Evolutionary conservation across 2,329 filamentous ascomycete genomes (phyloP), one percentile per base, ranked within the genome.

Genomic region (Paecilomyces sp.): DNA sequence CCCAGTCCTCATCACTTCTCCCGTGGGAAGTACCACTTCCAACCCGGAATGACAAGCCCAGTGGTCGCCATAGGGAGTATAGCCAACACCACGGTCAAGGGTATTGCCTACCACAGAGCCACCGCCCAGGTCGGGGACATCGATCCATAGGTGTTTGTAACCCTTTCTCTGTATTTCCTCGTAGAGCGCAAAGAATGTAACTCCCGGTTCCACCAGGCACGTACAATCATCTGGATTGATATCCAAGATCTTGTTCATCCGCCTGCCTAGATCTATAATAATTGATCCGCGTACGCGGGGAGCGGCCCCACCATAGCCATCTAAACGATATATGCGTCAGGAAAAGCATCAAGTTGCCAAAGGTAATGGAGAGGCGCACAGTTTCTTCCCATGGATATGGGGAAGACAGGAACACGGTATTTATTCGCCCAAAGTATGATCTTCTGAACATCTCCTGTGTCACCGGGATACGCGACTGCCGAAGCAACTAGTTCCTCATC

Each of bases 301-400:
- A 0, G 77, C 76, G 0, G 77, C 74, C 9, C 77, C 77, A 18
- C 77, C 77, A 57, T 80, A 80, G 12, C 77, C 77, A 15, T 78
- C 60, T 63, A 56, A 18, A 51, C 7, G 6, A 18, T 25, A 28
- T 30, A 25, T 25, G 13, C 3, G 22, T 53, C 30, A 53, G n/a
- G 11, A 53, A 53, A 30, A 22, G 22, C 8, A 25, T n/a, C 5
- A 6, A 53, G 51, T 28, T 25, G 5, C 6, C 13, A 28, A 53
- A 47, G 24, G 11, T 41, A 7, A 25, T 8, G 3, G n/a, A 15
- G 1, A 25, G 24, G 28, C 57, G 56, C 54, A 57, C 60, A 55
- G 30, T 79, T 79, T 4, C 75, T 67, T 1, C 74, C 73, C 60
- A 76, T 69, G 0, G 72, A 76, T 60, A 74, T 74, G 7, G 75